A percentile compares a stretch with the other conserved stretches of the same genome.
Evolutionary conservation across 768 basidiomycete genomes (phyloP).

Genomic region (Lyophyllum shimeji): DNA sequence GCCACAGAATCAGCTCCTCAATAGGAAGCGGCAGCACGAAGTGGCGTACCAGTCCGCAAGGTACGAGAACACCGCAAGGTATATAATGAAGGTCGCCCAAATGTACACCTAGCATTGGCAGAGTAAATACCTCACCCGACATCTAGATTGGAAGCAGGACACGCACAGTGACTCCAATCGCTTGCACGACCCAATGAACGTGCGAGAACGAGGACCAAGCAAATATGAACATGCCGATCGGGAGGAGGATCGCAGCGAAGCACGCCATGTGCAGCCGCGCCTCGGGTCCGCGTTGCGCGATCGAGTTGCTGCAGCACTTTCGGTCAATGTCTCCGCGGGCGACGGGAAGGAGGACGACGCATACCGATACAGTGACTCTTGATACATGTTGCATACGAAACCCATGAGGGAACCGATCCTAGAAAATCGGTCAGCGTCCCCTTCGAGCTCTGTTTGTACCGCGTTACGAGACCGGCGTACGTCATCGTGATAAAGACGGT

Average conservation of each 20-base stretch:
- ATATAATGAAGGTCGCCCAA: slow-evolving; percentile 52
- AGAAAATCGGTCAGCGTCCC: background rate
- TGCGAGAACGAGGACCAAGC: slow-evolving; percentile 60
- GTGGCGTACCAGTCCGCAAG: slow-evolving; percentile 58
- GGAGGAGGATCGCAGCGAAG: slow-evolving; percentile 51
- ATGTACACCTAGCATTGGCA: slow-evolving; percentile 41
- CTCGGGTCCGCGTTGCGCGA: slow-evolving; percentile 43
- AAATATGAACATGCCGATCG: slow-evolving; percentile 68
- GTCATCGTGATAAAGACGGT: slow-evolving; percentile 56
- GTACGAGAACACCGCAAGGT: slow-evolving; percentile 59
- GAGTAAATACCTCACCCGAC: slow-evolving; percentile 5
- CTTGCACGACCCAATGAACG: slow-evolving; percentile 62
- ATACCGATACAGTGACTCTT: slow-evolving; percentile 51
- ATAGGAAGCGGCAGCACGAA: background rate
- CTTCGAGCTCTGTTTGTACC: background rate
- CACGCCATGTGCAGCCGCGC: slow-evolving; percentile 63
- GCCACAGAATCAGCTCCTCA: background rate
- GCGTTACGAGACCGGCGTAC: slow-evolving; percentile 31
- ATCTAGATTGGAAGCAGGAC: background rate
- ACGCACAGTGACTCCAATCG: slow-evolving; percentile 48
- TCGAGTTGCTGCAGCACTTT: slow-evolving; percentile 27
- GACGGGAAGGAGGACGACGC: slow-evolving; percentile 10
- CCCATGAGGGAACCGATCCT: slow-evolving; percentile 60
- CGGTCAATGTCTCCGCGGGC: background rate
- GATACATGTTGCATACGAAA: slow-evolving; percentile 42